Percentiles rank a stretch among this genome's conserved stretches.
phyloP scores from a whole-genome alignment of 1,284 basidiomycete species.

The Apiotrichum montevideense region DNA sequence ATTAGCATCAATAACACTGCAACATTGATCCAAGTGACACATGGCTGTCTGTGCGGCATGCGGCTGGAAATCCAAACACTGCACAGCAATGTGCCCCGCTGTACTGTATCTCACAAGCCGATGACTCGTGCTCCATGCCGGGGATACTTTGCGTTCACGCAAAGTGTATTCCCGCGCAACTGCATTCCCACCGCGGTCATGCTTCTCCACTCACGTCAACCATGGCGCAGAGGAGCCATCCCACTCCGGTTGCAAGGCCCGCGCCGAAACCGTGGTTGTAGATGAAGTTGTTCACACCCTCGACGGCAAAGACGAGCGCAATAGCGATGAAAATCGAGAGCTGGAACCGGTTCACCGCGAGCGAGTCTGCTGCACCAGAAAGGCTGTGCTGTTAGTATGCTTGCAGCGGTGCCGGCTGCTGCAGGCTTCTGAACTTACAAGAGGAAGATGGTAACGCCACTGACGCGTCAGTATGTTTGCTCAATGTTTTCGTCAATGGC shows the following conservation, averaged over 20 bases:
- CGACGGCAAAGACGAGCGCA: constrained; percentile 73
- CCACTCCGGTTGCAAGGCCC: constrained; percentile 75
- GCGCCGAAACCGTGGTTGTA: constrained; percentile 45
- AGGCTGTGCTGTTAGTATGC: constrained; percentile 20
- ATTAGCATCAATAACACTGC: neutral
- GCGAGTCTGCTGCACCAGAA: constrained; percentile 31
- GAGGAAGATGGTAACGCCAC: constrained; percentile 39
- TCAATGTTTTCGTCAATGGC: neutral
- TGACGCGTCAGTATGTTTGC: constrained; percentile 2
- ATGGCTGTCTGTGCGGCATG: too few species aligned
- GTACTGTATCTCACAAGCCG: too few species aligned
- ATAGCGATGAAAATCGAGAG: constrained; percentile 80
- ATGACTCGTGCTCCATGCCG: too few species aligned
- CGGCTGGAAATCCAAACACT: too few species aligned
- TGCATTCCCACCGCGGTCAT: too few species aligned
- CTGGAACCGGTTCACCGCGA: constrained; percentile 52
- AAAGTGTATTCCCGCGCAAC: too few species aligned
- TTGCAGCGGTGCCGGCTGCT: too few species aligned
- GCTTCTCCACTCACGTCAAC: constrained; percentile 52
- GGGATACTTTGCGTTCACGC: too few species aligned
- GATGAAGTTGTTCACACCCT: constrained; percentile 8
- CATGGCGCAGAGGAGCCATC: constrained; percentile 86
- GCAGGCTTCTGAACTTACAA: constrained; percentile 24
- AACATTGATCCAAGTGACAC: too few species aligned
- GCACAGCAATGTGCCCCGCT: too few species aligned